Evolutionary conservation across 179 eudicot genomes (phyloP).

Genomic region (Beta macrorhiza): DNA sequence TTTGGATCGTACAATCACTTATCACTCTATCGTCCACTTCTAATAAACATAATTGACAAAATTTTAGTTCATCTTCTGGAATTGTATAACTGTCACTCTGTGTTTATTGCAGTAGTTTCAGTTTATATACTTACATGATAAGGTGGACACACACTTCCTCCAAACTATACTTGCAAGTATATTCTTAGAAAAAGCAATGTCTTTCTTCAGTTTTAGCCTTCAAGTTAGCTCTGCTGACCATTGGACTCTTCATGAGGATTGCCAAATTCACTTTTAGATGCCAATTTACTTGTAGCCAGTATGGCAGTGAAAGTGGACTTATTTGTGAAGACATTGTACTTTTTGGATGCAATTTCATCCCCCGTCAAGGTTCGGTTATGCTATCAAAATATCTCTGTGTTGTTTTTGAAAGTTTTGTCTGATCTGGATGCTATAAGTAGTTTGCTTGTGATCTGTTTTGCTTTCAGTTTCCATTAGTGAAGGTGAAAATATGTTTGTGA

Average conservation of each 20-base stretch:
- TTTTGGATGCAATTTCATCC: conserved; percentile 87
- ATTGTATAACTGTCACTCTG: not conserved
- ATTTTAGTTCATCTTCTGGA: not conserved
- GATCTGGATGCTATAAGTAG: not conserved
- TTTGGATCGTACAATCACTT: not conserved
- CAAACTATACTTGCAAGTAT: too few relatives aligned
- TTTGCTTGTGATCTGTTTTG: conserved; percentile 21
- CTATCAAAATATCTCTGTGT: conserved; percentile 4
- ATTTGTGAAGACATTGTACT: conserved; percentile 78
- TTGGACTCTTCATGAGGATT: too few relatives aligned
- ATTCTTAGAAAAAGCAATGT: too few relatives aligned
- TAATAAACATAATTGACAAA: not conserved
- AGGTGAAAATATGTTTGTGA: not conserved
- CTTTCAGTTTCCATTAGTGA: conserved; percentile 40
- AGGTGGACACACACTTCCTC: not conserved
- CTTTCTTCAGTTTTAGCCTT: too few relatives aligned
- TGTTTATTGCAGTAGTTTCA: not conserved
- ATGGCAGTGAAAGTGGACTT: not conserved
- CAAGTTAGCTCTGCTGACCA: too few relatives aligned
- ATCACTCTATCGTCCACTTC: not conserved
- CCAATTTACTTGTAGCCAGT: not conserved
- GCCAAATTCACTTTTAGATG: not conserved
- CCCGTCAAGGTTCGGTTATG: conserved; percentile 63
- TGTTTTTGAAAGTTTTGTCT: conserved; percentile 1
- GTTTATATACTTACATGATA: not conserved